Base-by-base conservation (phyloP, 257 asterid genomes). In the Handroanthus guayacan region DNA sequence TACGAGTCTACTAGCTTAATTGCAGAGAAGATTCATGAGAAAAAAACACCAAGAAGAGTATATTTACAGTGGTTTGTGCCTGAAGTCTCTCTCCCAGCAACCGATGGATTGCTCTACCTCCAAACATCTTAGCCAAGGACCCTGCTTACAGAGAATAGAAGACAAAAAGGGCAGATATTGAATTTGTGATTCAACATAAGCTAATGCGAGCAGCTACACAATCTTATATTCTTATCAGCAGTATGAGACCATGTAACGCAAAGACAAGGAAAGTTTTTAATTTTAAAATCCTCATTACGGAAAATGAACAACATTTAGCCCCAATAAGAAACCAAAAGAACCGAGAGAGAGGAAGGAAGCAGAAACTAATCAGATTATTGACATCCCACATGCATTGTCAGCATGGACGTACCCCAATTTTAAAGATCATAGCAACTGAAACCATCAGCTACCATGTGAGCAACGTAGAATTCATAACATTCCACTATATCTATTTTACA, bases 21-120 rank as follows among this genome's bases (percentile, higher is more conserved):
- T 13, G 16, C 50, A 39, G 14, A 9, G 38, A 50, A 74, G 11
- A 52, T 54, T 54, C 60, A n/a, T 41, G 37, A 39, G 0, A 36
- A 57, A 4, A 31, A 17, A 66, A 66, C 10, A 55, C 10, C 6
- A 51, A 52, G 65, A 84, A 65, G 43, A 69, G 56, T 2, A 56
- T 38, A 20, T 16, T 72, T 77, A 84, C 80, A 44, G 57, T 81
- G 82, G 51, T 67, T 65, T 72, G 81, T 36, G 78, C 78, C n/a
- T 60, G 85, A 78, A 85, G 72, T 65, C 69, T 83, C 70, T 72
- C 78, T 69, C 69, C 78, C 79, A 85, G 78, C 68, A 85, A 63
- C 67, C 75, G 75, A 57, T 72, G 77, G 65, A 85, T 37, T 45
- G 80, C 79, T 83, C 87, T 80, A 76, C 84, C 82, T 82, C 89